Percentiles rank a stretch among this genome's conserved stretches.
Evolutionary conservation across 176 grass and related monocot species (phyloP).

Genomic region (Avena eriantha): DNA sequence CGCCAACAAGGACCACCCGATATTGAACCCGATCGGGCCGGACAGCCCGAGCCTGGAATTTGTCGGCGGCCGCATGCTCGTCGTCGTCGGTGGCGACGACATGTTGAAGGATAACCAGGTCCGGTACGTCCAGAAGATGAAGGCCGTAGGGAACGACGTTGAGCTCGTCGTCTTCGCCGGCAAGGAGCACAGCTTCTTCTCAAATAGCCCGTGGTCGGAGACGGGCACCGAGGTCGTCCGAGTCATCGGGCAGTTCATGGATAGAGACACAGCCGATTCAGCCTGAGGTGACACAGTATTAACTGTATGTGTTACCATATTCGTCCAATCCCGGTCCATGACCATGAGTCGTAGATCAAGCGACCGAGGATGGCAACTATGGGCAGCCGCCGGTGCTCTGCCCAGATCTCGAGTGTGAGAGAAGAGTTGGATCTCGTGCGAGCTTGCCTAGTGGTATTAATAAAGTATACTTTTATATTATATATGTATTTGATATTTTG

Average conservation of each 20-base stretch:
- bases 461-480: no score
- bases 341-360: no score
- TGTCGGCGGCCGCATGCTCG: conserved; percentile 36
- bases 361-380: background rate
- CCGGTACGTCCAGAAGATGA: conserved; percentile 47
- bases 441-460: no score
- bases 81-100: conserved; percentile 45
- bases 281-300: background rate
- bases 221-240: conserved; percentile 20
- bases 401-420: no score
- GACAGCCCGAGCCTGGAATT: conserved; percentile 28
- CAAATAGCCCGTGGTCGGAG: conserved; percentile 35
- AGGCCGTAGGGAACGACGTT: conserved; percentile 48
- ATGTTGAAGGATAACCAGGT: conserved; percentile 45
- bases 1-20: conserved; percentile 40
- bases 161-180: conserved; percentile 34
- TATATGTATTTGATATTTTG: no score
- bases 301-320: no score
- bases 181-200: conserved; percentile 57
- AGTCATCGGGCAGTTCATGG: conserved; percentile 41
- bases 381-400: background rate
- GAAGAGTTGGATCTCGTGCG: no score
- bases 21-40: conserved; percentile 43
- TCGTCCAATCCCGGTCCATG: no score
- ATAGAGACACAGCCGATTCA: background rate